Conservation (phyloP, 805 yeast genomes). For the Schwanniomyces vanrijiae region DNA sequence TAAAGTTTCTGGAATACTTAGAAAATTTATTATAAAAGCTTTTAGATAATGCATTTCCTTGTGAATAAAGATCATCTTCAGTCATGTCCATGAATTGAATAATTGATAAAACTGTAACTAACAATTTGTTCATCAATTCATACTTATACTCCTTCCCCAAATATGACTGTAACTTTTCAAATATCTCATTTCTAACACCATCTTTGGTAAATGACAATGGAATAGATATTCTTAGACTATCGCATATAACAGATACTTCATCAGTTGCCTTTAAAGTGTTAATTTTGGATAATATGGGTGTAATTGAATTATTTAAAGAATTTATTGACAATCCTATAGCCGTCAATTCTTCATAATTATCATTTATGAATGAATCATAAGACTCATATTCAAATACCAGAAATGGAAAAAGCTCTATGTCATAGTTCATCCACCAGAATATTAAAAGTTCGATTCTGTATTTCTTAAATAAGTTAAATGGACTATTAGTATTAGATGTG, state of each 20-base stretch:
- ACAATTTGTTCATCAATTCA: constrained; percentile 23
- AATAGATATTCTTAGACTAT: constrained; percentile 38
- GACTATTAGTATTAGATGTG: constrained; percentile 7
- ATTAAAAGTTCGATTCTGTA: constrained; percentile 37
- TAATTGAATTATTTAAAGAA: constrained; percentile 4
- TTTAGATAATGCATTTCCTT: background rate
- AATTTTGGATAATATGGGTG: constrained; percentile 9
- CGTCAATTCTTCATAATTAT: constrained; percentile 36
- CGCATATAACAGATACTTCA: constrained; percentile 20
- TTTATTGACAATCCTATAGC: constrained; percentile 28
- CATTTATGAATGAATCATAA: constrained; percentile 26
- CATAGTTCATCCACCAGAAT: constrained; percentile 42
- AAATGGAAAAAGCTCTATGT: constrained; percentile 40
- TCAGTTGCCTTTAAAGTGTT: constrained; percentile 13
- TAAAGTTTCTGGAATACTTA: background rate
- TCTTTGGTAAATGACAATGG: constrained; percentile 43
- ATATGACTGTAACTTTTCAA: constrained; percentile 10
- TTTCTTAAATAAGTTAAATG: constrained; percentile 25
- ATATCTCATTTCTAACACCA: constrained; percentile 37
- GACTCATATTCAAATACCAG: constrained; percentile 36
- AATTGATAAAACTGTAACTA: constrained; percentile 35
- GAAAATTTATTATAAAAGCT: background rate
- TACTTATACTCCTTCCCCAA: constrained; percentile 19
- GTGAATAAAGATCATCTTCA: constrained; percentile 14
- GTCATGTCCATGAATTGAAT: constrained; percentile 42